Conservation (phyloP, 2,329 filamentous ascomycete species). For the Xylaria sp. region DNA sequence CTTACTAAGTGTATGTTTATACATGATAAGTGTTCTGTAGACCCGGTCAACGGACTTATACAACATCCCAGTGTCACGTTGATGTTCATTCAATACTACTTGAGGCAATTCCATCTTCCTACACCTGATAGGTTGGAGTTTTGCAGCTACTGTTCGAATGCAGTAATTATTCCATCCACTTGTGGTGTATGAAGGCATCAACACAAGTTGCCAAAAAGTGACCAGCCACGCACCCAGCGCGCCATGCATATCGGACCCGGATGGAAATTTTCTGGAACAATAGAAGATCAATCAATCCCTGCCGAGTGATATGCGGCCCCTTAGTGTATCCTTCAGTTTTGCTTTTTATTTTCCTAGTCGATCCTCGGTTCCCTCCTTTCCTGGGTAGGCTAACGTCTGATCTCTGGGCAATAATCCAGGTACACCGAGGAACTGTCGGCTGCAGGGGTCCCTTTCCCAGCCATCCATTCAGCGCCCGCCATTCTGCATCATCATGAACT, state of each 20-base stretch:
- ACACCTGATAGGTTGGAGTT: too few relatives aligned
- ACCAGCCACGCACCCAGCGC: not conserved
- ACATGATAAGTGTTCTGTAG: not conserved
- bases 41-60: not conserved
- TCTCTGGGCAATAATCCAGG: not conserved
- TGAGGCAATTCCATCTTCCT: too few relatives aligned
- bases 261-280: slow-evolving; percentile 26
- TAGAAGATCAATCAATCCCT: slow-evolving; percentile 11
- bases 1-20: slow-evolving; percentile 4
- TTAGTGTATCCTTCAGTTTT: not conserved
- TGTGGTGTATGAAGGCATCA: too few relatives aligned
- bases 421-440: slow-evolving; percentile 14
- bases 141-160: too few relatives aligned
- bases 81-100: not conserved
- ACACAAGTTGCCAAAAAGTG: not conserved
- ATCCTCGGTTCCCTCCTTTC: slow-evolving; percentile 7
- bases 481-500: slow-evolving; percentile 14
- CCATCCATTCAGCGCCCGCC: not conserved
- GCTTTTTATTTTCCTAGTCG: not conserved
- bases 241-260: slow-evolving; percentile 5
- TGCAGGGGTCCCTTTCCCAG: slow-evolving; percentile 18
- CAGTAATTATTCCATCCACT: too few relatives aligned
- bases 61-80: too few relatives aligned
- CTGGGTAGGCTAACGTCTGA: too few relatives aligned
- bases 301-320: slow-evolving; percentile 8